Percentiles rank a stretch among this genome's conserved stretches.
phyloP scores from a whole-genome alignment of 257 asterid genomes.

The Anisodus tanguticus region DNA sequence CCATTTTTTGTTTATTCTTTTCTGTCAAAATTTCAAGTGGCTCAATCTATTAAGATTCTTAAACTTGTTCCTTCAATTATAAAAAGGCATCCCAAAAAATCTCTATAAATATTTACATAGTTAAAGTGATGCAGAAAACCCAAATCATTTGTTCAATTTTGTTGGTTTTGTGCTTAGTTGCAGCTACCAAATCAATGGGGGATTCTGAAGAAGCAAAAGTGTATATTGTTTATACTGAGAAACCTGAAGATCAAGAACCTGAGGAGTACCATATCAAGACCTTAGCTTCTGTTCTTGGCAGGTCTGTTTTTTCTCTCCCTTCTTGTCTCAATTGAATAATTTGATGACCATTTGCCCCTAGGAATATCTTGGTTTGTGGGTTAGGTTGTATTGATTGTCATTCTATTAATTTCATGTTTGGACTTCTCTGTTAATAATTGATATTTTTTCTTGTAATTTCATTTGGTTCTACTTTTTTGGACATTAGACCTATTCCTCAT shows the following conservation, averaged over 20 bases:
- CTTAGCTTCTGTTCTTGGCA: slow-evolving; percentile 23
- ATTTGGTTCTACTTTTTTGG: not conserved
- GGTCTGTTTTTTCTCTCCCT: not conserved
- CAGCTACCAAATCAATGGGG: not conserved
- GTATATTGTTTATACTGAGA: slow-evolving; percentile 15
- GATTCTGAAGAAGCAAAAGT: slow-evolving; percentile 1
- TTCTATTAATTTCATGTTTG: not conserved
- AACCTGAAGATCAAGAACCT: not conserved
- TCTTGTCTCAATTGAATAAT: not conserved
- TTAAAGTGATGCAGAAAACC: not conserved
- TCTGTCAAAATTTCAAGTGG: not conserved
- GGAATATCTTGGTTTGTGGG: not conserved
- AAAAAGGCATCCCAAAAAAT: not conserved
- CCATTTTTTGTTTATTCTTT: not conserved
- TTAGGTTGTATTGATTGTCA: not conserved
- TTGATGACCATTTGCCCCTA: not conserved
- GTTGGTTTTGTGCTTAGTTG: not conserved
- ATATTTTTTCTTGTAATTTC: not conserved
- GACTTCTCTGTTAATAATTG: not conserved
- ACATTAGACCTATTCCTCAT: not conserved
- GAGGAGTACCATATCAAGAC: slow-evolving; percentile 13
- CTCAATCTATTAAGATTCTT: not conserved
- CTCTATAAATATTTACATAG: not conserved
- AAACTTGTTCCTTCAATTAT: not conserved
- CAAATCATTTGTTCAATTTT: not conserved